Evolutionary conservation across 2,329 filamentous ascomycete genomes (phyloP).

Genomic region (Talaromyces sp.): DNA sequence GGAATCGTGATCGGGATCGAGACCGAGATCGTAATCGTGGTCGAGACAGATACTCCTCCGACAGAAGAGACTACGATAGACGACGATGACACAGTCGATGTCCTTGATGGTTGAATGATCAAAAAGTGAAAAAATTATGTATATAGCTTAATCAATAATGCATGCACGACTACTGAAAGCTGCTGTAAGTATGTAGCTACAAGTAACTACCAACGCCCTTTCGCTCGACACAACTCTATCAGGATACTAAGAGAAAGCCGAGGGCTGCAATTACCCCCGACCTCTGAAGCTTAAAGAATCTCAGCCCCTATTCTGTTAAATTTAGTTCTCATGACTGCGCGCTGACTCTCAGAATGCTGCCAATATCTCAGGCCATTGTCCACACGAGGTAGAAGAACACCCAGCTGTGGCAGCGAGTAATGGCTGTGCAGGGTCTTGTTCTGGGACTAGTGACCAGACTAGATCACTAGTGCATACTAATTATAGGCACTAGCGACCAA

Average conservation of each 20-base stretch:
- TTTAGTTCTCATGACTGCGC: background rate
- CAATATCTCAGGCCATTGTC: background rate
- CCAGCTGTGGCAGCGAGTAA: conserved; percentile 4
- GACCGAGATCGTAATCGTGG: conserved; percentile 11
- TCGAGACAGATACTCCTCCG: conserved; percentile 14
- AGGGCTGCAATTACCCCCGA: background rate
- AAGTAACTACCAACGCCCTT: background rate
- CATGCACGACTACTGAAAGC: background rate
- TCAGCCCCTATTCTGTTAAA: background rate
- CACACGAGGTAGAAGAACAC: background rate
- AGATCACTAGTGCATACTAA: conserved; percentile 6
- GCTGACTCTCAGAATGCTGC: background rate
- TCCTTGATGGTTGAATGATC: background rate
- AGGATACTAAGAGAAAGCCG: background rate
- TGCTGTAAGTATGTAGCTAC: background rate
- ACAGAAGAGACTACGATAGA: conserved; percentile 30
- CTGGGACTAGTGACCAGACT: background rate
- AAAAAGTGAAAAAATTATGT: background rate
- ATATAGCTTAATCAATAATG: background rate
- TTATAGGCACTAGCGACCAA: conserved; percentile 6
- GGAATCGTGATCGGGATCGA: conserved; percentile 19
- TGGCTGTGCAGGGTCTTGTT: conserved; percentile 7
- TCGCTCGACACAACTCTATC: background rate
- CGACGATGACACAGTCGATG: conserved; percentile 22
- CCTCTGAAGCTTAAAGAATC: background rate